Base-by-base conservation (phyloP, 176 grass and related monocot species). In the Thalia dealbata region DNA sequence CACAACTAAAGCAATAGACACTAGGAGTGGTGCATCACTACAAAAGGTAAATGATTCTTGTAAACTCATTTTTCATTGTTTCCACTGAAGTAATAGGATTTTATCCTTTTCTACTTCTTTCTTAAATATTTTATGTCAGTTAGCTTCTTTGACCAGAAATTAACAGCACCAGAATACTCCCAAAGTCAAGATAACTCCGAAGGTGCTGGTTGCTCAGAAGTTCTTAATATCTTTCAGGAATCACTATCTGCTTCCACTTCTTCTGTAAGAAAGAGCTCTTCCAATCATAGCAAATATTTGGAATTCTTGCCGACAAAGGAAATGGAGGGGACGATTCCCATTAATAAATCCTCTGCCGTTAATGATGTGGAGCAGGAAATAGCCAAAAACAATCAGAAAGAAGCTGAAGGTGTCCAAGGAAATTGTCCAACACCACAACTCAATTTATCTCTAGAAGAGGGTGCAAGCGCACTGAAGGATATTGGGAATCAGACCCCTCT, bases 141-240 rank as follows among this genome's bases (percentile, higher is more conserved):
- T n/a, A n/a, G 25, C 52, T 66, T 82, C 28, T 73, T 79, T 74
- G 69, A 79, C 19, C 79, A 75, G 73, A 86, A 91, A 74, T 52
- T 69, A 44, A 50, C 52, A 75, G 75, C 64, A 54, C 79, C 71
- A 61, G 73, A 88, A 79, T 86, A 86, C 78, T 75, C 77, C 78
- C 87, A 85, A 74, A 81, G 52, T 69, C 90, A 82, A 66, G 89
- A 88, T 24, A 43, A 69, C 54, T 86, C 78, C 63, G 83, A 91
- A 85, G 88, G 87, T 35, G 74, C 73, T 73, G 82, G 78, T 76
- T 84, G 74, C 77, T 95, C 95, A 1, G 95, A 99, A 87, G 82
- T 91, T 78, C 81, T 95, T 74, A 87, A 84, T 81, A 71, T 85
- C 74, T 91, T 91, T 70, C 76, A 73, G 79, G 85, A 99, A 61